phyloP scores from a whole-genome alignment of 352 stramenopile species.

The Achlya hypogyna region DNA sequence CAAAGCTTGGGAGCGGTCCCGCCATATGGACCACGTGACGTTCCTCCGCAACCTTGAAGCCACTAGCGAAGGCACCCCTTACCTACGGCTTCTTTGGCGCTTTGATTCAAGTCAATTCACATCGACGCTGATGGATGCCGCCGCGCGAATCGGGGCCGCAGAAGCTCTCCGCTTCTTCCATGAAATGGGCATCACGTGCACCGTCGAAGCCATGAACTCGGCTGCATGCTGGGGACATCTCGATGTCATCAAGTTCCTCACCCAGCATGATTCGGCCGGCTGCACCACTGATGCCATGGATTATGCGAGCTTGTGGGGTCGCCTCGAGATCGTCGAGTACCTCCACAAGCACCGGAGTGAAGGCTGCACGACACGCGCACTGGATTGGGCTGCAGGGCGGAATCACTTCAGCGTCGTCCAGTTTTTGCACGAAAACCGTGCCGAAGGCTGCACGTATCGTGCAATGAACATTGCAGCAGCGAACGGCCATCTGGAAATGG shows the following conservation, averaged over 20 bases:
- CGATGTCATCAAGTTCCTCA: neutral
- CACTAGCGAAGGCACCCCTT: neutral
- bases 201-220: neutral
- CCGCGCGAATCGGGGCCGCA: neutral
- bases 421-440: neutral
- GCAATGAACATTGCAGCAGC: constrained; percentile 11
- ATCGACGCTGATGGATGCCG: neutral
- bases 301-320: neutral
- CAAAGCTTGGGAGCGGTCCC: neutral
- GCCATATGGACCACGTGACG: neutral
- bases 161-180: neutral
- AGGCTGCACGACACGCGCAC: constrained; percentile 5
- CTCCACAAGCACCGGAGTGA: neutral
- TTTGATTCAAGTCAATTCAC: neutral
- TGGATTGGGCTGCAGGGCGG: neutral
- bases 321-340: neutral
- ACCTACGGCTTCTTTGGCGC: neutral
- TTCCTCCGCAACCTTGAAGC: neutral
- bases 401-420: constrained; percentile 6
- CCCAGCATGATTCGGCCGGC: neutral
- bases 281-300: constrained; percentile 12
- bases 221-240: neutral
- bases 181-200: neutral
- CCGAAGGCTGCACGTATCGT: constrained; percentile 10
- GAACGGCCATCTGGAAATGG: neutral